A percentile compares a stretch with the other conserved stretches of the same genome.
Conservation (phyloP, 495 filamentous ascomycete genomes). For the Cairneyella variabilis region DNA sequence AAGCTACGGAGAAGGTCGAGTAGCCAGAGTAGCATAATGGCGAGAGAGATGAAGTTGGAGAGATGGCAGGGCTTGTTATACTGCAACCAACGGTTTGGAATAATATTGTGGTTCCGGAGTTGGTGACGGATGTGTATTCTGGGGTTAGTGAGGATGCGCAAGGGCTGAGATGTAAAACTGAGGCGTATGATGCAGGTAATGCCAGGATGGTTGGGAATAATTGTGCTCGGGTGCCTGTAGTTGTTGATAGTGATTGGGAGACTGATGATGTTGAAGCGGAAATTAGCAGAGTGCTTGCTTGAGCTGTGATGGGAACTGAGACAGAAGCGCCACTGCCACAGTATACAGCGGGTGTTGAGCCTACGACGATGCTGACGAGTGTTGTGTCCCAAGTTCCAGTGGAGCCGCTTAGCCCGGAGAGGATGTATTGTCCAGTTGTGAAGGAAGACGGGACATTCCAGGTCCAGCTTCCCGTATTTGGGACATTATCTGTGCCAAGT, state of each 20-base stretch:
- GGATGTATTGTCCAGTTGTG: slow-evolving; percentile 2
- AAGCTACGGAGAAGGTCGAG: neutral
- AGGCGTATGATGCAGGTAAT: neutral
- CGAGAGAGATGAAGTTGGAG: neutral
- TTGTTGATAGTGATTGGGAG: too few relatives aligned
- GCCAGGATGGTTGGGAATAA: too few relatives aligned
- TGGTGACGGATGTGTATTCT: neutral
- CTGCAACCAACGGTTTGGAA: neutral
- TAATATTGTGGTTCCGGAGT: neutral
- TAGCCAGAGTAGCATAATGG: slow-evolving; percentile 1
- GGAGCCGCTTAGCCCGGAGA: neutral
- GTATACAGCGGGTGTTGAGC: neutral
- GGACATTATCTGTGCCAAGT: neutral
- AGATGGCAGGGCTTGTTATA: neutral
- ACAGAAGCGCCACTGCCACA: neutral
- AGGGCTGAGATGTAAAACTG: neutral
- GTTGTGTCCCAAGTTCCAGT: slow-evolving; percentile 1
- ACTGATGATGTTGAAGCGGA: too few relatives aligned
- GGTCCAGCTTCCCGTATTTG: slow-evolving; percentile 7
- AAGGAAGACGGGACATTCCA: slow-evolving; percentile 12
- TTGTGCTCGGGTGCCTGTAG: too few relatives aligned
- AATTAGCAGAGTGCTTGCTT: too few relatives aligned
- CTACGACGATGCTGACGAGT: neutral
- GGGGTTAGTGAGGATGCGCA: neutral
- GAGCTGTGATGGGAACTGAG: neutral